Base-by-base conservation (phyloP, 352 stramenopile species). In the Globisporangium nunn region DNA sequence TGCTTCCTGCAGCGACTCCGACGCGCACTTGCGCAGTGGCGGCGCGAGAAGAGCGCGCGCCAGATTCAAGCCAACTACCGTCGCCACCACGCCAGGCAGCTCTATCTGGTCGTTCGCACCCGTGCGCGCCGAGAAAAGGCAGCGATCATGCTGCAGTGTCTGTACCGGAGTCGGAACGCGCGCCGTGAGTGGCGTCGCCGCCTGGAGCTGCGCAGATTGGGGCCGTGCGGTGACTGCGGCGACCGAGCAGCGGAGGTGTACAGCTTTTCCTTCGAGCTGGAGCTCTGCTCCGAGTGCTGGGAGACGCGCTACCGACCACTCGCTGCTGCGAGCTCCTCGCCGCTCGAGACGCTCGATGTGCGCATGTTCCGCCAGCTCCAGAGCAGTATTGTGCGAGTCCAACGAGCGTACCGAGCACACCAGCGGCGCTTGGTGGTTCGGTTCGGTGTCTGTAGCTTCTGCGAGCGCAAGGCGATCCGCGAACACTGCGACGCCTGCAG, bases 381-480 rank as follows among this genome's bases (percentile, higher is more conserved):
- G n/a, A 41, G 41, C 4, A 51, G 52, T 10, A 52, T 75, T 10
- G 53, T 63, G 6, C 48, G 41, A 7, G 61, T 73, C 0, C 76
- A 87, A 45, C 73, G 66, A 1, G 57, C 64, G 4, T 87, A 79
- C 41, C 72, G 66, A 1, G 46, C 54, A 18, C 74, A 72, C 28
- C 76, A 85, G 46, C n/a, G 7, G 1, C 64, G 62, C 0, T 56
- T 70, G 47, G 12, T 4, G 1, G 29, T 14, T 0, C 41, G 46
- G 0, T 75, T 76, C 31, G 75, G 75, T 1, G 17, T 64, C 23
- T 91, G 81, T 45, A 47, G 43, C 0, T 60, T 82, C 18, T 91
- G 81, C 44, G 52, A 71, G 6, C 62, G 64, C 8, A 61, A 67
- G 8, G 75, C 79, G 5, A 54, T 75, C 0, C 68, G 71, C 3